Evolutionary conservation across 2,329 filamentous ascomycete genomes (phyloP).

Genomic region (Phoma sp.): DNA sequence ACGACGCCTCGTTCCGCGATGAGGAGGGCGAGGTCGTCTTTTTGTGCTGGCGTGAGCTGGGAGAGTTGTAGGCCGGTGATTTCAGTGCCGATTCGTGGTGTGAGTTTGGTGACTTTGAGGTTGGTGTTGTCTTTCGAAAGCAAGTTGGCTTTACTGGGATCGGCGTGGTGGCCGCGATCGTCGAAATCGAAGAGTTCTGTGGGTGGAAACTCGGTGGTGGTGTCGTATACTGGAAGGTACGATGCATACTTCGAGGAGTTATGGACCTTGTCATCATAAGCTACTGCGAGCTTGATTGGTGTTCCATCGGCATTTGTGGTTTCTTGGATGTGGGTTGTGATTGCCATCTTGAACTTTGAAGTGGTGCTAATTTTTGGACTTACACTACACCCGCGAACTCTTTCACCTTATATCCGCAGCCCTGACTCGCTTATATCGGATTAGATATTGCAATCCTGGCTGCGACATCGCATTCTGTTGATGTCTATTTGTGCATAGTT

Average conservation of each 20-base stretch:
- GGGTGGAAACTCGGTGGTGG: slow-evolving; percentile 47
- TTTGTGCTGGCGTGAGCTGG: slow-evolving; percentile 50
- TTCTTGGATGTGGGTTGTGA: slow-evolving; percentile 23
- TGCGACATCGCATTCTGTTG: slow-evolving; percentile 1
- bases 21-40: slow-evolving; percentile 55
- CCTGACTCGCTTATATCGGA: too few species aligned
- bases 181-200: slow-evolving; percentile 51
- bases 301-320: slow-evolving; percentile 25
- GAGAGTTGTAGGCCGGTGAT: slow-evolving; percentile 51
- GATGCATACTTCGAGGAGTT: slow-evolving; percentile 41
- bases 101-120: slow-evolving; percentile 30
- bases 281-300: slow-evolving; percentile 31
- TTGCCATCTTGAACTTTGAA: slow-evolving; percentile 13
- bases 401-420: too few species aligned
- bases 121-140: slow-evolving; percentile 39
- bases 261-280: slow-evolving; percentile 31
- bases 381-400: too few species aligned
- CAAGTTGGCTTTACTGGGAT: slow-evolving; percentile 53
- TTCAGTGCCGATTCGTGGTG: slow-evolving; percentile 36
- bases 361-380: background rate
- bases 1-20: slow-evolving; percentile 49
- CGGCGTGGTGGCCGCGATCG: slow-evolving; percentile 51
- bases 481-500: background rate
- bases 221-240: slow-evolving; percentile 48
- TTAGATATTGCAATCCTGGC: too few species aligned